phyloP scores from a whole-genome alignment of 495 filamentous ascomycete genomes.

The Penicillium paxilli region DNA sequence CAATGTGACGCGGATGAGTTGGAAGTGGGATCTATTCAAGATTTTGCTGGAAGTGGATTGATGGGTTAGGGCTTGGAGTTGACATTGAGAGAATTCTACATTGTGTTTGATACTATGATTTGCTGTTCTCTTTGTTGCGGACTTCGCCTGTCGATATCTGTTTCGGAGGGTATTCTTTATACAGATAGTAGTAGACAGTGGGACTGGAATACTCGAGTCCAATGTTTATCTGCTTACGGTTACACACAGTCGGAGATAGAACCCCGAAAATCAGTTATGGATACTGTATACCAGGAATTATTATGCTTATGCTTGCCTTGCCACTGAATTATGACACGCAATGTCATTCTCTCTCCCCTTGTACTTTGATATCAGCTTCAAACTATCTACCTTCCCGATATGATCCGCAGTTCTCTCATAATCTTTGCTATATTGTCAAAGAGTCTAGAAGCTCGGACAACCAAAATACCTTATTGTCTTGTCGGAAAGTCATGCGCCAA shows the following conservation, averaged over 20 bases:
- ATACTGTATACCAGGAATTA: no score
- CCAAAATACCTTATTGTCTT: neutral
- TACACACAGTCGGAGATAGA: no score
- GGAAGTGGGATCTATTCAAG: neutral
- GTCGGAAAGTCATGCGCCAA: neutral
- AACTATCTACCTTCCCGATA: neutral
- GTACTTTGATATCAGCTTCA: neutral
- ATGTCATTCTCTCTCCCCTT: neutral
- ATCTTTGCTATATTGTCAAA: neutral
- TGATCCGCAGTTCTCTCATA: neutral
- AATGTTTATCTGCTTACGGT: neutral
- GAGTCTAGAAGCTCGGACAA: neutral
- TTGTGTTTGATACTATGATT: neutral
- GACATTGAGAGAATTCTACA: neutral
- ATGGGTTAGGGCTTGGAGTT: no score
- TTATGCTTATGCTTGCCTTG: neutral
- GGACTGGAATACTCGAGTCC: no score
- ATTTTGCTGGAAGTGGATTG: neutral
- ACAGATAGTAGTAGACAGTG: no score
- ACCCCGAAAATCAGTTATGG: no score
- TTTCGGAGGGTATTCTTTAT: neutral
- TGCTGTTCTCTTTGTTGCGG: neutral
- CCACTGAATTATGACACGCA: neutral
- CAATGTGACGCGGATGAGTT: neutral
- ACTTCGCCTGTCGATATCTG: neutral